phyloP scores from a whole-genome alignment of 176 grass and related monocot species.

The Carex scoparia region DNA sequence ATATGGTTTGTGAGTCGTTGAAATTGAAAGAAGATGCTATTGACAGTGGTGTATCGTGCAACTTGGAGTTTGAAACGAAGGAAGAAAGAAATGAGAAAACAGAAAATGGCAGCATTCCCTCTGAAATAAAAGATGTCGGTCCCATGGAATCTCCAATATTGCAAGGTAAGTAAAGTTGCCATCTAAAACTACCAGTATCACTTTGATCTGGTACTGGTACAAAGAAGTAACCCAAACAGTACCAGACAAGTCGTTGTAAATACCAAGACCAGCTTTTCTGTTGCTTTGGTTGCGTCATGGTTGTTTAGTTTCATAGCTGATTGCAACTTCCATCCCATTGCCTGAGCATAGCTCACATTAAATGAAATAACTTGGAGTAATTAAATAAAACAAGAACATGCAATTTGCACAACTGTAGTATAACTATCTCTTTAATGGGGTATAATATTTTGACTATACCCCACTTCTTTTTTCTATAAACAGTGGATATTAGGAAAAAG shows the following conservation, averaged over 20 bases:
- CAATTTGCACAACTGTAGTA: not conserved
- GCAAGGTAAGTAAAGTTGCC: not conserved
- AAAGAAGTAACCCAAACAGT: not conserved
- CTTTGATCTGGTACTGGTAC: not conserved
- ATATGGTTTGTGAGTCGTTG: not conserved
- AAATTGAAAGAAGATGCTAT: not conserved
- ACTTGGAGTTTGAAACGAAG: not conserved
- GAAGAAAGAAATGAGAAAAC: slow-evolving; percentile 5
- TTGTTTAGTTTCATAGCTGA: not conserved
- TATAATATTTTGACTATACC: not conserved
- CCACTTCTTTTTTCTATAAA: not conserved
- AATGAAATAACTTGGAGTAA: not conserved
- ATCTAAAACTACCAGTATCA: not conserved
- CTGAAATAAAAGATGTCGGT: not conserved
- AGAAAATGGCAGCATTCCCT: not conserved
- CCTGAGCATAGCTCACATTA: not conserved
- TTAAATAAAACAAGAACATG: not conserved
- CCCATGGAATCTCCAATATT: slow-evolving; percentile 5
- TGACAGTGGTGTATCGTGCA: not conserved
- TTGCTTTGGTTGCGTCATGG: not conserved
- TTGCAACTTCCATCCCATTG: not conserved
- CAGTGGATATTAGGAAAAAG: not conserved
- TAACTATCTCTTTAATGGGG: not conserved
- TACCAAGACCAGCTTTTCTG: not conserved
- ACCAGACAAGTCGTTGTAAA: not conserved